Evolutionary conservation across 176 grass and related monocot genomes (phyloP), one percentile per base, ranked within the genome.

Genomic region (Oryza brachyantha): DNA sequence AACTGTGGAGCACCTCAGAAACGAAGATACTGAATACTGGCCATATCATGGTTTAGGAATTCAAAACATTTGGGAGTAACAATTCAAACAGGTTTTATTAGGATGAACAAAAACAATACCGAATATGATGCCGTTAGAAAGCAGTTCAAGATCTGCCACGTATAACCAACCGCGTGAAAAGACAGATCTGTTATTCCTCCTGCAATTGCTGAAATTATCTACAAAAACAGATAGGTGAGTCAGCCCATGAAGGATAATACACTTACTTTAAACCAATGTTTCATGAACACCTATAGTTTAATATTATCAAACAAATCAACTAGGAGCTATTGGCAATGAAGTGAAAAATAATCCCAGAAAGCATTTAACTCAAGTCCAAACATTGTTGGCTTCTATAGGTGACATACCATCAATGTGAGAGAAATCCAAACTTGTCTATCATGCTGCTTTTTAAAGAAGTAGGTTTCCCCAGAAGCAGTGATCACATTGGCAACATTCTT

Each of bases 401-500:
- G 34, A 72, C 73, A 78, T 94, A 98, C 95, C 95, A 98, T 98
- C 54, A 98, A 81, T 25, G 81, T 63, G 16, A 98, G 85, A 82
- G 95, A 86, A 84, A 91, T 80, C 95, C 95, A 98, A 60, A 98
- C 95, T 94, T 84, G 89, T 64, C 48, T 70, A 37, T 84, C 95
- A 67, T 94, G 95, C 59, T 92, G 78, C 76, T 98, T 94, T 57
- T 81, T 89, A 71, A 98, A 94, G 72, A 98, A 81, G 70, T 98
- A 98, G 21, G 87, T 92, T 90, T 98, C 92, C 26, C 95, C 95
- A 64, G 91, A 83, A 84, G 95, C 95, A 87, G 95, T 94, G 45
- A 98, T 82, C 11, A 98, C 92, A 89, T 98, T 98, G 32, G 95
- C 89, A 1, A 92, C 83, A 78, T 98, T 98, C 88, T 98, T 98